phyloP scores from a whole-genome alignment of 352 stramenopile species.

The Phytophthora podocarpi region DNA sequence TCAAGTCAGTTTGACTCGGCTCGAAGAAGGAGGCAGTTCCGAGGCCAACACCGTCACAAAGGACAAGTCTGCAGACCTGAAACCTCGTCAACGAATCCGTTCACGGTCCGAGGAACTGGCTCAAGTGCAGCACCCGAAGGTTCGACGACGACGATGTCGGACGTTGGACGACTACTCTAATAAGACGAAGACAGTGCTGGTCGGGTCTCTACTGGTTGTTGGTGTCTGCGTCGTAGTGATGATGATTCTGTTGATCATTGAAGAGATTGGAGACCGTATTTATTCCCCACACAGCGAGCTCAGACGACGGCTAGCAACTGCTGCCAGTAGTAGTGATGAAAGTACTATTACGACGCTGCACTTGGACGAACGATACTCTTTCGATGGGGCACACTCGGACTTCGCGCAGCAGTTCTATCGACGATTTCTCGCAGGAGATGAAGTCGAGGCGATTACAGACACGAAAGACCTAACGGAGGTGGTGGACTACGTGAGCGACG shows the following conservation, averaged over 20 bases:
- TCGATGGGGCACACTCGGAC: slow-evolving; percentile 55
- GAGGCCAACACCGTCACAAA: background rate
- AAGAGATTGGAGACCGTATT: slow-evolving; percentile 7
- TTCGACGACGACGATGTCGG: background rate
- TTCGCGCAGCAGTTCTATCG: slow-evolving; percentile 63
- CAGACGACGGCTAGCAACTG: slow-evolving; percentile 9
- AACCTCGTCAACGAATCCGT: slow-evolving; percentile 2
- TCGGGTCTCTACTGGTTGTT: slow-evolving; percentile 3
- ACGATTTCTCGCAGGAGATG: slow-evolving; percentile 42
- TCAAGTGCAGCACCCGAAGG: background rate
- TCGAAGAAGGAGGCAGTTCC: slow-evolving; percentile 8
- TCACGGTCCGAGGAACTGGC: background rate
- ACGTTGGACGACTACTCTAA: background rate
- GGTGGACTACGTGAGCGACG: slow-evolving; percentile 20
- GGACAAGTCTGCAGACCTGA: background rate
- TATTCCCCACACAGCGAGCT: slow-evolving; percentile 16
- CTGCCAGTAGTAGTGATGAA: slow-evolving; percentile 1
- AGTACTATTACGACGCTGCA: slow-evolving; percentile 23
- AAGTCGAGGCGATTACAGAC: slow-evolving; percentile 8
- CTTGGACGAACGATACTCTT: slow-evolving; percentile 46
- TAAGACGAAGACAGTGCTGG: slow-evolving; percentile 3
- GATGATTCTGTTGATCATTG: background rate
- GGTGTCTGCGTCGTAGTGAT: background rate
- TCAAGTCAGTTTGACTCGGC: background rate
- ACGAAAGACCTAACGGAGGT: slow-evolving; percentile 24